A percentile compares a stretch with the other conserved stretches of the same genome.
Conservation (phyloP, 768 basidiomycete genomes). For the Pleurotus platypus region DNA sequence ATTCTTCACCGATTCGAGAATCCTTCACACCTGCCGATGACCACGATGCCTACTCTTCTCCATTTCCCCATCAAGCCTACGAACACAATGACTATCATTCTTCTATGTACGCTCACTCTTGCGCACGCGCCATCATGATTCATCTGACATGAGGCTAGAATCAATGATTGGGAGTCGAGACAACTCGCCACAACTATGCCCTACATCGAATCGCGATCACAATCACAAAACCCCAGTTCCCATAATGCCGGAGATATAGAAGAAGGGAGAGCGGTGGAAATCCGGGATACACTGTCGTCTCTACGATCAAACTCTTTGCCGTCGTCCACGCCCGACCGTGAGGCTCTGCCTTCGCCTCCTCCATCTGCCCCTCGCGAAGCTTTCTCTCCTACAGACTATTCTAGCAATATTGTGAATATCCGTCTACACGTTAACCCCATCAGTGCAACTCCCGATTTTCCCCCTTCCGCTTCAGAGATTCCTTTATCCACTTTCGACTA, state of each 20-base stretch:
- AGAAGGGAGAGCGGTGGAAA: constrained; percentile 4
- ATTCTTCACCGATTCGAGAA: constrained; percentile 4
- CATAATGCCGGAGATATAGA: background rate
- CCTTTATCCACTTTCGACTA: constrained; percentile 1
- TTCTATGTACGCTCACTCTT: constrained; percentile 6
- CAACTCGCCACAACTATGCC: background rate
- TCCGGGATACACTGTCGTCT: constrained; percentile 3
- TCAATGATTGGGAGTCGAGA: constrained; percentile 2
- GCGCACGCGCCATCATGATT: background rate
- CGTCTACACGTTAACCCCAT: background rate
- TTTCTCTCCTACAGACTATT: background rate
- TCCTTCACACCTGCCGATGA: background rate
- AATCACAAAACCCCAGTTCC: constrained; percentile 5
- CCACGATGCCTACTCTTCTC: background rate
- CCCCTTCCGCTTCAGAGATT: constrained; percentile 6
- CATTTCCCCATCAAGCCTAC: constrained; percentile 1
- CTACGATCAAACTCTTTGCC: constrained; percentile 1
- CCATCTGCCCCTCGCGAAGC: background rate
- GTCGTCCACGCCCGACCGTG: constrained; percentile 3
- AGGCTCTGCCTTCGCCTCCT: background rate
- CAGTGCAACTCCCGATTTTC: background rate
- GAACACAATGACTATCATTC: constrained; percentile 1
- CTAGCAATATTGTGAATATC: background rate
- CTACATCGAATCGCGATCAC: constrained; percentile 7
- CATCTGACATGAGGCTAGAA: background rate